Evolutionary conservation across 768 basidiomycete genomes (phyloP).

Genomic region (Strobilomyces dryophilus): DNA sequence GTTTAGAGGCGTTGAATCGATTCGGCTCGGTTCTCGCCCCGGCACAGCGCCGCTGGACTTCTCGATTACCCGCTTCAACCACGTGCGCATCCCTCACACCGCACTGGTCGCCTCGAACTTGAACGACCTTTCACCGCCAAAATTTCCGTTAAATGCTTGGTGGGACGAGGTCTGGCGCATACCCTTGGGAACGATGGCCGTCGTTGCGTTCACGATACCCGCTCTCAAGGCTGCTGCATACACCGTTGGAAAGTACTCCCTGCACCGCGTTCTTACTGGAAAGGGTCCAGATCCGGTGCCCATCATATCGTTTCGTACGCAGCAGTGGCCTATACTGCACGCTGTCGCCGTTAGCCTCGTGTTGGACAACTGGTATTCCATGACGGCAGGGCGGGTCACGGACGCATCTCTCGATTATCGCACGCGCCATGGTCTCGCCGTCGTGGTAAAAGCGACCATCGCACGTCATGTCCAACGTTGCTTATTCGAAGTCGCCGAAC

Average conservation of each 20-base stretch:
- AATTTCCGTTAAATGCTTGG: conserved; percentile 45
- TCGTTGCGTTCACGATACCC: conserved; percentile 47
- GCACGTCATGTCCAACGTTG: conserved; percentile 48
- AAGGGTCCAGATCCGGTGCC: conserved; percentile 40
- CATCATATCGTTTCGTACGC: conserved; percentile 61
- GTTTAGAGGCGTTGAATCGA: conserved; percentile 49
- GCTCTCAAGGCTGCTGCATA: conserved; percentile 51
- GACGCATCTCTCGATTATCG: background rate
- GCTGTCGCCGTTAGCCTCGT: conserved; percentile 51
- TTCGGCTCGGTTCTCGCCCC: conserved; percentile 46
- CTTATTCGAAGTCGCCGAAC: conserved; percentile 51
- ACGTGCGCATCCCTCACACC: conserved; percentile 44
- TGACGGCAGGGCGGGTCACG: conserved; percentile 19
- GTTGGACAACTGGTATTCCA: conserved; percentile 45
- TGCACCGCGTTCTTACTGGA: conserved; percentile 49
- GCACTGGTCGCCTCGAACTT: conserved; percentile 48
- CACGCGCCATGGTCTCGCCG: background rate
- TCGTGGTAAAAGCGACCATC: background rate
- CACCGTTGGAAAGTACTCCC: conserved; percentile 55
- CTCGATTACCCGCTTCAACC: conserved; percentile 51
- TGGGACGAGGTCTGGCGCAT: conserved; percentile 55
- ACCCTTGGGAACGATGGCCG: conserved; percentile 49
- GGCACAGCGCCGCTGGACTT: conserved; percentile 55
- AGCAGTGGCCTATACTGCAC: conserved; percentile 56
- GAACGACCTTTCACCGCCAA: conserved; percentile 36